Evolutionary conservation across 345 rosid species (phyloP), one percentile per base, ranked within the genome.

Genomic region (Citrus mangshanensis): DNA sequence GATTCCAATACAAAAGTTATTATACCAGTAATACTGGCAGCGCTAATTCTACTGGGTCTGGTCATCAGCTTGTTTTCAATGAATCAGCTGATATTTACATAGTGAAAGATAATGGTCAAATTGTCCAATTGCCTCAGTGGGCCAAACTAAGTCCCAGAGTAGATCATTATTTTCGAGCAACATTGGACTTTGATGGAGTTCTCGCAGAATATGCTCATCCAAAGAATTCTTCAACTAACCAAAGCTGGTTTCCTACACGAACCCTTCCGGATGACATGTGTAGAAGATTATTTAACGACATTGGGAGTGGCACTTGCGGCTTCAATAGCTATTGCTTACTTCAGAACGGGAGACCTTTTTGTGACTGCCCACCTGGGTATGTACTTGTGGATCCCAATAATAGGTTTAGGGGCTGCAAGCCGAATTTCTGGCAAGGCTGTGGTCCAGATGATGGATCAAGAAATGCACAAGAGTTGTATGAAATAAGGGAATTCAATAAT

Each of bases 121-220:
- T 60, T 64, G 67, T 22, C 32, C 66, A 72, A 7, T 35, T 58
- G 14, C n/a, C 56, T 28, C 2, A 2, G 14, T 77, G 73, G 73
- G 3, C 0, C 25, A 19, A 0, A 24, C 0, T 56, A 54, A 1
- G 2, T 74, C 21, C 30, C 49, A 46, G 58, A 28, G 64, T 4
- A 10, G 84, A 79, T 54, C 38, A 22, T 3, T 83, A 81, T 72
- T 74, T 79, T 34, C 78, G 77, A 65, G 83, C 73, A 25, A 83
- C 88, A 7, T 72, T 86, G 27, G 84, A 74, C 32, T 74, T 60
- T 40, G 76, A 83, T 64, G 83, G 81, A n/a, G 42, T 79, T 70
- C 79, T 86, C 78, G 70, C 80, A 27, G 72, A 49, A 19, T 81
- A 81, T 59, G 63, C 71, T 38, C 56, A 42, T 61, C 68, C 59